Conservation (phyloP, 305 asterid genomes). For the Plantago coronopus region DNA sequence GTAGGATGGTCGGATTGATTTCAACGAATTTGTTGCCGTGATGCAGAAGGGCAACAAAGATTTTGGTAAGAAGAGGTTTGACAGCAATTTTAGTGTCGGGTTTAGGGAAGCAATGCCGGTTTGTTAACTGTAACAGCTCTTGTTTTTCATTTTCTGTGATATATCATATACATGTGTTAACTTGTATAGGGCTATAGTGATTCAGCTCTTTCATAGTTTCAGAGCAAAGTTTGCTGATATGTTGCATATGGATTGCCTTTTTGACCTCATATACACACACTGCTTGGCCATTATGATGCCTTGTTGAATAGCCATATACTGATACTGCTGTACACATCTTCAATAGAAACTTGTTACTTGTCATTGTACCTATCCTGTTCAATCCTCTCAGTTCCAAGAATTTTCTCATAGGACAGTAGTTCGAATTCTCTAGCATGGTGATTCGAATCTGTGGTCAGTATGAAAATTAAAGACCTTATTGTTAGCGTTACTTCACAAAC, state of each 20-base stretch:
- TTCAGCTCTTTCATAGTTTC: not conserved
- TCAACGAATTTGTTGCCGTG: constrained; percentile 76
- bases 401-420: no score
- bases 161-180: constrained; percentile 16
- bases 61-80: constrained; percentile 36
- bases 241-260: not conserved
- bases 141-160: not conserved
- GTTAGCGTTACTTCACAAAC: no score
- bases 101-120: constrained; percentile 44
- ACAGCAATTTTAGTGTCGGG: constrained; percentile 32
- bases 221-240: not conserved
- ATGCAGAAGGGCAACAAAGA: constrained; percentile 56
- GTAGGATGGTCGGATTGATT: constrained; percentile 78
- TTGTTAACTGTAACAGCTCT: constrained; percentile 23
- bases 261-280: not conserved
- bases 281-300: not conserved
- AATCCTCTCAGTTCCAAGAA: no score
- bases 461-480: no score
- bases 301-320: not conserved
- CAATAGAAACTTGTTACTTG: no score
- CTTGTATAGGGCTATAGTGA: not conserved
- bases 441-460: no score
- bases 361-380: no score
- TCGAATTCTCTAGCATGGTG: no score
- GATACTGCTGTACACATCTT: no score